Percentiles rank a stretch among this genome's conserved stretches.
These are phyloP conservation scores for Phytophthora litchii DNA, from an alignment of 352 stramenopile species.

Conservation along the genomic window DNA sequence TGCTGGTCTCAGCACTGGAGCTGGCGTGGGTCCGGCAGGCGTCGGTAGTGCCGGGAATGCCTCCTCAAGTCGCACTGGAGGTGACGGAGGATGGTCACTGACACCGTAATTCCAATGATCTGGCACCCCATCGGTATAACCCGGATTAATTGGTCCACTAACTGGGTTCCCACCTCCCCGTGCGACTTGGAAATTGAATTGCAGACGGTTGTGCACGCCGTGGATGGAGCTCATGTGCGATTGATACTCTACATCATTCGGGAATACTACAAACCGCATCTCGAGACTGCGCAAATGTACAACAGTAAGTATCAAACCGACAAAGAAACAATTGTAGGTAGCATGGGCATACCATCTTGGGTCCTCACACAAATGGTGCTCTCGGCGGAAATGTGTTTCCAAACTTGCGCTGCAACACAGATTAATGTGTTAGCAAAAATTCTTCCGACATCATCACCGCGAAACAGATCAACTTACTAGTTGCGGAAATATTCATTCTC, in stretches of 20 bases:
- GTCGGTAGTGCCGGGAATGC: conserved; percentile 73
- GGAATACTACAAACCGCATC: conserved; percentile 89
- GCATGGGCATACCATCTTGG: conserved; percentile 56
- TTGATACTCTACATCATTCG: conserved; percentile 87
- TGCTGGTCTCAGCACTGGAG: conserved; percentile 47
- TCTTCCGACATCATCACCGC: not conserved
- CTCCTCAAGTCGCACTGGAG: conserved; percentile 44
- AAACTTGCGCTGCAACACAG: conserved; percentile 65
- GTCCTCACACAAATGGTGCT: conserved; percentile 90
- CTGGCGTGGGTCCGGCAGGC: conserved; percentile 41
- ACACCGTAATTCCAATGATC: conserved; percentile 69
- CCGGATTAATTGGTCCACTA: conserved; percentile 29
- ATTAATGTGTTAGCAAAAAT: conserved; percentile 12
- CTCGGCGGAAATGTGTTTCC: conserved; percentile 81
- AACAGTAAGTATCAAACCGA: conserved; percentile 10
- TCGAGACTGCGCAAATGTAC: conserved; percentile 51
- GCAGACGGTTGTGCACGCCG: conserved; percentile 69
- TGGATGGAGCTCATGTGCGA: conserved; percentile 85
- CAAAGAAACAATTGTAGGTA: not conserved
- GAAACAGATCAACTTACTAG: conserved; percentile 61
- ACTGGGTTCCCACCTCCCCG: conserved; percentile 62
- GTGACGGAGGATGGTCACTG: conserved; percentile 29
- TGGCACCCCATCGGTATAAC: conserved; percentile 44
- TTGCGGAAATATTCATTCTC: conserved; percentile 91
- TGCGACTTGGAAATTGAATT: conserved; percentile 80